A percentile compares a stretch with the other conserved stretches of the same genome.
Evolutionary conservation across 805 yeast genomes (phyloP).

Genomic region (Saccharomycopsis schoenii): DNA sequence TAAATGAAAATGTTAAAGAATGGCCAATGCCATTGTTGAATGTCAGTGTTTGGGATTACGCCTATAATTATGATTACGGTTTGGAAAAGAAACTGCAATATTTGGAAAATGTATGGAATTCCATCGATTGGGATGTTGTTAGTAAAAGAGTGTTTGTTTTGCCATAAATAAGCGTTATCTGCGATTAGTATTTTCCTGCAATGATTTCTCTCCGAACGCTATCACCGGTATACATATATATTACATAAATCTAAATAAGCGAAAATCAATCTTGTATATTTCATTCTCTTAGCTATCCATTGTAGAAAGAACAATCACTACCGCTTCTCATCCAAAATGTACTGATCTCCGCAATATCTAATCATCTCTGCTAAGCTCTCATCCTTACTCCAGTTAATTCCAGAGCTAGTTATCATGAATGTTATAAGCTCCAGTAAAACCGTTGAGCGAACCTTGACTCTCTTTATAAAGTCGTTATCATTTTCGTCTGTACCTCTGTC

Average conservation of each 20-base stretch:
- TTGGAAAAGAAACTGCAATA: constrained; percentile 51
- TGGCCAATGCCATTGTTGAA: constrained; percentile 67
- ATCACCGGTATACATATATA: no score
- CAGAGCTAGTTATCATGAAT: constrained; percentile 6
- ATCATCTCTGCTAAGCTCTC: constrained; percentile 3
- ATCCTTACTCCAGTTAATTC: constrained; percentile 8
- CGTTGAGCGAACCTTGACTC: constrained; percentile 6
- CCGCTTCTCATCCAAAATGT: background rate
- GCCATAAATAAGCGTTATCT: background rate
- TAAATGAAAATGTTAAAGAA: constrained; percentile 42
- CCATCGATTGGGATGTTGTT: constrained; percentile 77
- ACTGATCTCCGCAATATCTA: constrained; percentile 6
- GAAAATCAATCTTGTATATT: background rate
- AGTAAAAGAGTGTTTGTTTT: constrained; percentile 31
- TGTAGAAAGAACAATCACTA: background rate
- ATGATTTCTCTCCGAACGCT: background rate
- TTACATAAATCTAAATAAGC: background rate
- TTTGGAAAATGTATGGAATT: constrained; percentile 63
- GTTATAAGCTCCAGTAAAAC: constrained; percentile 12
- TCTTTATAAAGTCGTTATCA: background rate
- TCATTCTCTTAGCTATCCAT: background rate
- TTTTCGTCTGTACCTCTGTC: background rate
- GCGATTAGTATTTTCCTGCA: background rate
- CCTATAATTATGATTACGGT: constrained; percentile 82
- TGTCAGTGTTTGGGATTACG: constrained; percentile 80